Evolutionary conservation across 2,329 filamentous ascomycete genomes (phyloP).

Genomic region (Sporothrix protearum): DNA sequence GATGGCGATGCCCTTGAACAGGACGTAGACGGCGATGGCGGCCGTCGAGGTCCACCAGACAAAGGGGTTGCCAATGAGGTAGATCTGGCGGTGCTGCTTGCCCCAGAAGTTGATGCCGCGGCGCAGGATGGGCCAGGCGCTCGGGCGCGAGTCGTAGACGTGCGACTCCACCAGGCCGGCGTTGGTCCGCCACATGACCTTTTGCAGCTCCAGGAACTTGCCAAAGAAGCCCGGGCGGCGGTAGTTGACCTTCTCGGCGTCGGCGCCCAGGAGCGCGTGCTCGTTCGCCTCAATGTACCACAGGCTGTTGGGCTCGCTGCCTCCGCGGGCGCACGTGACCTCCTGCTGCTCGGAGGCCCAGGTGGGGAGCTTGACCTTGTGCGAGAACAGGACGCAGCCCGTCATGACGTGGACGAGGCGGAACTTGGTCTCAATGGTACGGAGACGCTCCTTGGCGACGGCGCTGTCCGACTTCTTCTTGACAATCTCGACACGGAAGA

Average conservation of each 20-base stretch:
- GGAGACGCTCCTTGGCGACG: slow-evolving; percentile 75
- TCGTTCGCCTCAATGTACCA: slow-evolving; percentile 95
- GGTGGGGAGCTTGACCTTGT: slow-evolving; percentile 97
- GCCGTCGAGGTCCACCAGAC: slow-evolving; percentile 90
- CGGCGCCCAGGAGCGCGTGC: slow-evolving; percentile 69
- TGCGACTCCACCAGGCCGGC: slow-evolving; percentile 94
- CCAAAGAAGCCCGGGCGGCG: slow-evolving; percentile 89
- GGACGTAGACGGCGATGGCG: slow-evolving; percentile 69
- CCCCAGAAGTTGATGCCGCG: slow-evolving; percentile 99
- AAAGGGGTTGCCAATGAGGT: slow-evolving; percentile 89
- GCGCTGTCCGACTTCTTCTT: slow-evolving; percentile 79
- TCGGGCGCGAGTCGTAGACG: slow-evolving; percentile 93
- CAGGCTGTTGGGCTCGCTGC: slow-evolving; percentile 89
- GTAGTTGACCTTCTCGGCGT: slow-evolving; percentile 94
- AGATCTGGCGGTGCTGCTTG: slow-evolving; percentile 88
- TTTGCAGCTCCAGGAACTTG: slow-evolving; percentile 96
- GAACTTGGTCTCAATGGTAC: slow-evolving; percentile 97
- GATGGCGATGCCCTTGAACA: slow-evolving; percentile 83
- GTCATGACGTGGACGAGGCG: slow-evolving; percentile 94
- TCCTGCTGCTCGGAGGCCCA: slow-evolving; percentile 99
- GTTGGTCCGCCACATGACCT: slow-evolving; percentile 99
- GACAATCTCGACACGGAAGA: slow-evolving; percentile 92
- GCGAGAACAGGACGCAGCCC: slow-evolving; percentile 91
- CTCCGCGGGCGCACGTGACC: slow-evolving; percentile 91
- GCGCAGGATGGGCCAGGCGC: slow-evolving; percentile 85